Evolutionary conservation across 371 early-diverging fungal species (phyloP).

Genomic region (Dichotomocladium elegans): DNA sequence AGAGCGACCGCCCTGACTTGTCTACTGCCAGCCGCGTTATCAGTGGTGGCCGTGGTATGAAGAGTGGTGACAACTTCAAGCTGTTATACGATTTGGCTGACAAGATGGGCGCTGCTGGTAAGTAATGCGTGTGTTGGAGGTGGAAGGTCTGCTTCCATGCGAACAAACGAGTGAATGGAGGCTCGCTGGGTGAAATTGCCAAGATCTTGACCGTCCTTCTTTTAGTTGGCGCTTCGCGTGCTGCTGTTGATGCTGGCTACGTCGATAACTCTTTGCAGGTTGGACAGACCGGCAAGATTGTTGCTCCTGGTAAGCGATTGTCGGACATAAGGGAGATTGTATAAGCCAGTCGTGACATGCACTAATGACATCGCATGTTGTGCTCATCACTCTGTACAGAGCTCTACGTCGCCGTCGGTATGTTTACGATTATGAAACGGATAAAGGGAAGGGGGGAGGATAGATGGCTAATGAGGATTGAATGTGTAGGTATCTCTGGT

Average conservation of each 20-base stretch:
- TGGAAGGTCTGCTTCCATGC: not conserved
- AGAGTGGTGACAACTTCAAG: constrained; percentile 95
- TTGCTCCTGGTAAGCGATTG: constrained; percentile 75
- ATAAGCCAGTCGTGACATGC: not conserved
- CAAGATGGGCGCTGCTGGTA: constrained; percentile 92
- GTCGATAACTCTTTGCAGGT: constrained; percentile 96
- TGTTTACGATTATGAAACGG: not conserved
- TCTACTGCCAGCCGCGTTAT: constrained; percentile 86
- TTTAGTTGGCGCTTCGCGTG: constrained; percentile 95
- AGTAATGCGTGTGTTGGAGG: constrained; percentile 15
- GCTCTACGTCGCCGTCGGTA: constrained; percentile 91
- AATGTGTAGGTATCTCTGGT: constrained; percentile 85
- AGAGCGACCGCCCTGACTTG: constrained; percentile 95
- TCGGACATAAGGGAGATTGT: not conserved
- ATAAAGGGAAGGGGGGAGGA: not conserved
- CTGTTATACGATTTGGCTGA: constrained; percentile 91
- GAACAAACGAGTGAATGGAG: not conserved
- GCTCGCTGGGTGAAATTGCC: too few species aligned
- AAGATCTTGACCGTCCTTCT: too few species aligned
- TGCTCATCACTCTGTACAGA: constrained; percentile 30
- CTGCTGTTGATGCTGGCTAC: constrained; percentile 97
- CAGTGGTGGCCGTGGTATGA: constrained; percentile 95
- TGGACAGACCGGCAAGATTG: constrained; percentile 97
- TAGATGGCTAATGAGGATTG: not conserved
- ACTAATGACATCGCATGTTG: not conserved